Conservation (phyloP, 208 protist genomes). For the Trypanosoma platydactyli region DNA sequence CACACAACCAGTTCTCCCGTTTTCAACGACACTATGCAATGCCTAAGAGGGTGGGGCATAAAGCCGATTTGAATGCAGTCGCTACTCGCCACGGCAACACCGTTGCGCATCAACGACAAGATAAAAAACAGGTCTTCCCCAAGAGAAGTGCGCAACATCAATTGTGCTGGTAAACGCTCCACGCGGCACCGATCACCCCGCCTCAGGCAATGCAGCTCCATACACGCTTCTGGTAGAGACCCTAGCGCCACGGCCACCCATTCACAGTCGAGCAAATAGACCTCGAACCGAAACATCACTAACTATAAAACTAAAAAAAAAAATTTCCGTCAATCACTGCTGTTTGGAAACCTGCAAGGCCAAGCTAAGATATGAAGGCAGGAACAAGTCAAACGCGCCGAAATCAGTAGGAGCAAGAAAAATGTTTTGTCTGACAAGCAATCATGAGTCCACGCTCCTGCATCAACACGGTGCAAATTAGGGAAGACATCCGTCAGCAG, state of each 20-base stretch:
- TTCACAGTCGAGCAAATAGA: constrained; percentile 27
- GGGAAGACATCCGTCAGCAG: no score
- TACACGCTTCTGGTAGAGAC: background rate
- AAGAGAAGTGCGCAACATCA: constrained; percentile 32
- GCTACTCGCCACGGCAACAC: constrained; percentile 17
- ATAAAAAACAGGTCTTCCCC: constrained; percentile 29
- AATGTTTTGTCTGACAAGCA: no score
- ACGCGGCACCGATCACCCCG: constrained; percentile 23
- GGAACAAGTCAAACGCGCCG: background rate
- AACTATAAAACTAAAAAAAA: background rate
- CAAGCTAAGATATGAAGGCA: no score
- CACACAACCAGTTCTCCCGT: constrained; percentile 2
- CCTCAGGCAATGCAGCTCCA: constrained; percentile 24
- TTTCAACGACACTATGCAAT: constrained; percentile 27
- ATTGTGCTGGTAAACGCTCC: constrained; percentile 8
- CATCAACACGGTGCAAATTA: no score
- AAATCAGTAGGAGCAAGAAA: background rate
- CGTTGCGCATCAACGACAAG: constrained; percentile 7
- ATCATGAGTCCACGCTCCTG: no score
- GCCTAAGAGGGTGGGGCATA: constrained; percentile 21
- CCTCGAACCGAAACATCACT: constrained; percentile 33
- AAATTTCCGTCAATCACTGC: background rate
- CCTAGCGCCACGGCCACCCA: background rate
- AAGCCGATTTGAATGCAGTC: constrained; percentile 35
- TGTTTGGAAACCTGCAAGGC: background rate